Evolutionary conservation across 23 red algal genomes (phyloP).

Genomic region (Gracilaria domingensis): DNA sequence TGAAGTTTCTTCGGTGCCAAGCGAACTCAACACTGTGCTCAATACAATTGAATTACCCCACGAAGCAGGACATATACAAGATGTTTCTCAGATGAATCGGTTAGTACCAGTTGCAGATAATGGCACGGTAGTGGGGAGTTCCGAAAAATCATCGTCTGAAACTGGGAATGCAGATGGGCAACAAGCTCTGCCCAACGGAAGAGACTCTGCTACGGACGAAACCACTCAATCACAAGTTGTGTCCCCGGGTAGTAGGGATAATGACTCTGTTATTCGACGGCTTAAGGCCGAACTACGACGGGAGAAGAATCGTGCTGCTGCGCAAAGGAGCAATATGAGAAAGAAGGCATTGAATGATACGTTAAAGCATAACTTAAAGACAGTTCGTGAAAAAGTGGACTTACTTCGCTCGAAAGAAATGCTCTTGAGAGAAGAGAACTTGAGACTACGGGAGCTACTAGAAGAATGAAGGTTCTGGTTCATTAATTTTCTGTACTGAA

Average conservation of each 20-base stretch:
- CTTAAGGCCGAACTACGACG: conserved; percentile 23
- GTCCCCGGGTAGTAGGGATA: background rate
- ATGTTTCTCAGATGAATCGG: background rate
- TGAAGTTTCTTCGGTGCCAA: background rate
- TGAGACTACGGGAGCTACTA: background rate
- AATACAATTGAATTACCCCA: too few relatives aligned
- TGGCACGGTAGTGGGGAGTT: too few relatives aligned
- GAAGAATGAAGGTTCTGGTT: background rate
- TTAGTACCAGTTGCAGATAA: background rate
- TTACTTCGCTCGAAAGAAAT: conserved; percentile 37
- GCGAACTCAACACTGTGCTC: background rate
- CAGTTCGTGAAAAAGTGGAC: conserved; percentile 13
- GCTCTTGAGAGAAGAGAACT: conserved; percentile 39
- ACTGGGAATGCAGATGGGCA: background rate
- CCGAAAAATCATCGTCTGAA: background rate
- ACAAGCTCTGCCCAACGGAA: background rate
- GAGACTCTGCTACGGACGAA: background rate
- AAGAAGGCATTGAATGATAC: conserved; percentile 43
- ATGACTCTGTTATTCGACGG: conserved; percentile 10
- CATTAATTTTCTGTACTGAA: background rate
- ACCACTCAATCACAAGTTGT: background rate
- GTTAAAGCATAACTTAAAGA: conserved; percentile 9
- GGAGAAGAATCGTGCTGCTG: conserved; percentile 32
- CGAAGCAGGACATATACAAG: background rate
- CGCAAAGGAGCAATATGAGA: conserved; percentile 38